Evolutionary conservation across 1,284 basidiomycete species (phyloP), one percentile per base, ranked within the genome.

Genomic region (Pseudozyma sp.): DNA sequence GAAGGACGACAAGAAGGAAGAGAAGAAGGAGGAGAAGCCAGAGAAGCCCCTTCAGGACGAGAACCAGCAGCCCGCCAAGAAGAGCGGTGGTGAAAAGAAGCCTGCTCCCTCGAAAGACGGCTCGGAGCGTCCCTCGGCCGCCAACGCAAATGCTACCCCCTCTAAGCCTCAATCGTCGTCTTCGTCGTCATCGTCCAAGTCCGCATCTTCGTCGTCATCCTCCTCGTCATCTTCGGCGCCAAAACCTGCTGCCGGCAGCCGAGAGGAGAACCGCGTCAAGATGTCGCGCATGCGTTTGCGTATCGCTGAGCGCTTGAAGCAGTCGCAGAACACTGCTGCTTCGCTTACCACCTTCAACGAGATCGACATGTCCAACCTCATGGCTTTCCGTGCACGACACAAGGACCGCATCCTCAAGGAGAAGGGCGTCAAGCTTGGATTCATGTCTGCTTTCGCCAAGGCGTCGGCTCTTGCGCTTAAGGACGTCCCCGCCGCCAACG

Each of bases 331-430:
- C 86, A 90, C 94, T 13, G 97, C 96, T 11, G 96, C 96, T 50
- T 95, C 94, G 64, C 87, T 99, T 75, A 99, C 97, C 56, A 99
- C 96, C 48, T 99, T 99, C 90, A 98, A 99, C 88, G 96, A 99
- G 88, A 94, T 99, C 85, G 96, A 99, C 88, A 99, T 99, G 96
- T 95, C 93, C 49, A 91, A 92, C 50, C 87, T 98, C 71, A 93
- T 98, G 89, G 92, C 92, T 57, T 92, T 99, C 91, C 92, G 97
- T 81, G 91, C 92, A 85, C 91, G 92, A 84, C 96, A 96, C 91
- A 99, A 99, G 89, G 95, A 98, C 78, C 88, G 90, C 60, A 88
- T 98, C 53, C 88, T 95, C 61, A 97, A 99, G 87, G 90, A 92
- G 85, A 92, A 95, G 80, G 95, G 94, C 52, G 91, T 98, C 86